Evolutionary conservation across 2,329 filamentous ascomycete species (phyloP).

Genomic region (Ophiostoma perfectum): DNA sequence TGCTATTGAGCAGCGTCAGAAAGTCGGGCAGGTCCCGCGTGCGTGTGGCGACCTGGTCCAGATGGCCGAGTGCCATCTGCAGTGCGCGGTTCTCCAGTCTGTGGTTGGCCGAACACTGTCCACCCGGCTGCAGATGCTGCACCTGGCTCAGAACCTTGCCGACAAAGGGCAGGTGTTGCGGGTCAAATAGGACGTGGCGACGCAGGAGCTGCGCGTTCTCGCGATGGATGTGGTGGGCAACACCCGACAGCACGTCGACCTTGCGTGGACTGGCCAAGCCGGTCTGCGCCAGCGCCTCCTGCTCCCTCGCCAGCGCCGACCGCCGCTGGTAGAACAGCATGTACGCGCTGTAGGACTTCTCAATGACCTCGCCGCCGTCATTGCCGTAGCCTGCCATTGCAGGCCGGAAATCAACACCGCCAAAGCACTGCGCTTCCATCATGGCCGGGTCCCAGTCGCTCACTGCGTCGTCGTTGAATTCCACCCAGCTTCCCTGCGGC

Average conservation of each 20-base stretch:
- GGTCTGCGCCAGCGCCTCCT: slow-evolving; percentile 39
- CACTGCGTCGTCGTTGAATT: slow-evolving; percentile 91
- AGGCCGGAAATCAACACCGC: slow-evolving; percentile 55
- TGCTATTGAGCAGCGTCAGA: slow-evolving; percentile 39
- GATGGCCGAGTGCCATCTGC: slow-evolving; percentile 54
- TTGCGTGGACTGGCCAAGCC: slow-evolving; percentile 34
- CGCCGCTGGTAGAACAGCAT: slow-evolving; percentile 95
- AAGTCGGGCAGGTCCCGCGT: slow-evolving; percentile 64
- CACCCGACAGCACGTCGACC: slow-evolving; percentile 40
- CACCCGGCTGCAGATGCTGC: slow-evolving; percentile 41
- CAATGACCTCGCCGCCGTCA: slow-evolving; percentile 45
- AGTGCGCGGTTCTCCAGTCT: slow-evolving; percentile 47
- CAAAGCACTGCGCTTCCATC: slow-evolving; percentile 74
- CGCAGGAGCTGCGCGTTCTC: slow-evolving; percentile 71
- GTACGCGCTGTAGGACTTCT: slow-evolving; percentile 82
- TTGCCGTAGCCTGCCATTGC: slow-evolving; percentile 33
- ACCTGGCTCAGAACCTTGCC: slow-evolving; percentile 55
- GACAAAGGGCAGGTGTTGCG: slow-evolving; percentile 63
- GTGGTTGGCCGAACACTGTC: slow-evolving; percentile 46
- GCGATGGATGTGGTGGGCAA: slow-evolving; percentile 56
- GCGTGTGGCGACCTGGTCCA: slow-evolving; percentile 70
- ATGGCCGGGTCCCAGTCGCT: slow-evolving; percentile 65
- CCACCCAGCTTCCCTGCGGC: slow-evolving; percentile 60
- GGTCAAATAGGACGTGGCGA: slow-evolving; percentile 74
- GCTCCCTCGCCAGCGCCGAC: slow-evolving; percentile 54